Base-by-base conservation (phyloP, 257 asterid genomes). In the Salvia hispanica region DNA sequence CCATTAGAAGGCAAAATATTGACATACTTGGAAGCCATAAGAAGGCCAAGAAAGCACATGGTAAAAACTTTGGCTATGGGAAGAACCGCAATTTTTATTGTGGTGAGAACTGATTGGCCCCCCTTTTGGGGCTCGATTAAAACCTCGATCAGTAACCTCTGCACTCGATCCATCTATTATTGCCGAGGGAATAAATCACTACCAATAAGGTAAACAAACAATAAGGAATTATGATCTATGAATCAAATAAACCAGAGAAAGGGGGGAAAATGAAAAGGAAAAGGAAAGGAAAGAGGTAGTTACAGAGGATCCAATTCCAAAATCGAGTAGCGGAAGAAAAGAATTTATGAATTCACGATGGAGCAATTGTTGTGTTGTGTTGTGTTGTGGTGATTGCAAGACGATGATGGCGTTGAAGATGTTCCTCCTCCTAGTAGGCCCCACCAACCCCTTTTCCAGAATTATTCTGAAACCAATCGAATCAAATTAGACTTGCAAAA, bases 21-120 rank as follows among this genome's bases (percentile, higher is more conserved):
- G 1, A 94, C 96, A 79, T 73, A 88, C 84, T 91, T 91, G 72
- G 99, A 88, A 43, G 99, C 97, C 99, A 94, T 86, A 33, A 94
- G 81, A 68, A 85, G 85, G 40, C 99, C 99, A 70, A 93, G 52
- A 76, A 86, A 93, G 82, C 98, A 90, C 79, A 93, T 75, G 25
- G 98, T 88, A 61, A 91, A 94, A 69, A 94, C 99, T 74, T 94
- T 94, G 4, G 97, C 97, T 14, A 94, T 94, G 18, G 99, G 99
- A 71, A 94, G 46, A 70, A 94, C 97, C 43, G 99, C 97, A 58
- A 94, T 88, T 81, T 81, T 88, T 9, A 94, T 84, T 47, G 91
- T 81, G 48, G 93, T 88, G 13, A 87, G 62, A 71, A 94, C 43
- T 0, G 99, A 91, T 68, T 88, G 75, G 12, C 99, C 99, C 15